Base-by-base conservation (phyloP, 2,329 filamentous ascomycete species). In the Nemania bipapillata region DNA sequence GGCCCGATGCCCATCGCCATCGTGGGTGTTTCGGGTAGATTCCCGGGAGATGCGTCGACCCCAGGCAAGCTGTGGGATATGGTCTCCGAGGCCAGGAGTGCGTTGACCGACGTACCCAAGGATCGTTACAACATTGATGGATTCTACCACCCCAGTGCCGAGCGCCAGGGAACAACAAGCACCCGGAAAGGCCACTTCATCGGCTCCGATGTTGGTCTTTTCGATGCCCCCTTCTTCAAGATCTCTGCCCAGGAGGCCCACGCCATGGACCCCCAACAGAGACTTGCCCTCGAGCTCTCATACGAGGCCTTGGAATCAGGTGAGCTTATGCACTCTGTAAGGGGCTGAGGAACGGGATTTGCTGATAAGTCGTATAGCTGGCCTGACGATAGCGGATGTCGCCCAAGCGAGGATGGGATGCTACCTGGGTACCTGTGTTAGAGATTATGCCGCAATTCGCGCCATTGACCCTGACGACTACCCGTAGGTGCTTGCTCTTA, bases 251-350 rank as follows among this genome's bases (percentile, higher is more conserved):
- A 78, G 49, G 74, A 74, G 57, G 75, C 76, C 42, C 74, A 75
- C 30, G 77, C 77, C 8, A 79, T 80, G 75, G 79, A 80, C 57
- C 76, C 78, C 11, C 75, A 77, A 61, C 73, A 78, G 47, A 72
- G 79, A 63, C 70, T 77, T 59, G 67, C 76, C n/a, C 72, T 80
- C 11, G 79, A 80, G 49, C 60, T 76, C 42, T 68, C 74, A 30
- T 78, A 74, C 40, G 76, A 77, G 45, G 72, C 75, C 12, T 60
- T 77, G 35, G 76, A 78, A 71, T 76, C 75, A 64, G 77, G 77
- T 76, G 60, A 71, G 68, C 11, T 35, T 24, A 2, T 32, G 20
- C 20, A 22, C 15, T 65, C n/a, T 12, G 15, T 24, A 3, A 9
- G 12, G 11, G 11, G 6, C 52, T 64, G 40, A 26, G 26, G 47